Conservation (phyloP, 176 grass and related monocot species). For the Triticum timopheevii region DNA sequence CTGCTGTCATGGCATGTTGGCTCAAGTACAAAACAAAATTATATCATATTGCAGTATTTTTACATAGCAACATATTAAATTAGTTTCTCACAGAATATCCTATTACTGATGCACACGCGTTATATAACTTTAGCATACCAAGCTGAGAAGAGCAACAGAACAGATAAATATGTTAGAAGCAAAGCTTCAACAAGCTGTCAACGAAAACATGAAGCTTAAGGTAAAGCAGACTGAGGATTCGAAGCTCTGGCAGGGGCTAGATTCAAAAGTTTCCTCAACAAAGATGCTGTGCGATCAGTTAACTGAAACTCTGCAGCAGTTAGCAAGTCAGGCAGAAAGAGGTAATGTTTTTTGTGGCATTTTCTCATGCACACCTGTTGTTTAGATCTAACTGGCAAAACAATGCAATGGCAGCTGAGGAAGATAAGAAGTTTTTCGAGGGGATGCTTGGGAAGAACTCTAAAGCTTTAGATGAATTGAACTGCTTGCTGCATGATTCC, state of each 20-base stretch:
- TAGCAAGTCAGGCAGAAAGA: conserved; percentile 70
- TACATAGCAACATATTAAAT: conserved; percentile 3
- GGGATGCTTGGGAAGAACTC: conserved; percentile 65
- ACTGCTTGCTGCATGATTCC: conserved; percentile 50
- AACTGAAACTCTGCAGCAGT: conserved; percentile 77
- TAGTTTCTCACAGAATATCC: conserved; percentile 15
- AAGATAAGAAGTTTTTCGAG: conserved; percentile 74
- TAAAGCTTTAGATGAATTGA: conserved; percentile 69
- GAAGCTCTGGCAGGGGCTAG: conserved; percentile 85
- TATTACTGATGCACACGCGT: conserved; percentile 22
- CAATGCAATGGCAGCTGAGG: conserved; percentile 62
- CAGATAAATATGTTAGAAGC: conserved; percentile 76
- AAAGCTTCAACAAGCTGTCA: conserved; percentile 79
- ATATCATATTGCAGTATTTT: conserved; percentile 15
- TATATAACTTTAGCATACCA: conserved; percentile 55
- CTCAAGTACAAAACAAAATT: not conserved
- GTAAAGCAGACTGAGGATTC: conserved; percentile 80
- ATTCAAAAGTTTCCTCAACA: conserved; percentile 85
- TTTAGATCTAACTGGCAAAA: conserved; percentile 34
- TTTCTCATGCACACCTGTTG: conserved; percentile 13
- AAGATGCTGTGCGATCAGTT: conserved; percentile 84
- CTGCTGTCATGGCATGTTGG: not conserved
- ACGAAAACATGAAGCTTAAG: conserved; percentile 89
- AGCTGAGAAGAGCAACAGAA: conserved; percentile 76
- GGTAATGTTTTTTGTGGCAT: conserved; percentile 43